A percentile compares a stretch with the other conserved stretches of the same genome.
phyloP scores from a whole-genome alignment of 1,284 basidiomycete species.

The Leccinum fallax region DNA sequence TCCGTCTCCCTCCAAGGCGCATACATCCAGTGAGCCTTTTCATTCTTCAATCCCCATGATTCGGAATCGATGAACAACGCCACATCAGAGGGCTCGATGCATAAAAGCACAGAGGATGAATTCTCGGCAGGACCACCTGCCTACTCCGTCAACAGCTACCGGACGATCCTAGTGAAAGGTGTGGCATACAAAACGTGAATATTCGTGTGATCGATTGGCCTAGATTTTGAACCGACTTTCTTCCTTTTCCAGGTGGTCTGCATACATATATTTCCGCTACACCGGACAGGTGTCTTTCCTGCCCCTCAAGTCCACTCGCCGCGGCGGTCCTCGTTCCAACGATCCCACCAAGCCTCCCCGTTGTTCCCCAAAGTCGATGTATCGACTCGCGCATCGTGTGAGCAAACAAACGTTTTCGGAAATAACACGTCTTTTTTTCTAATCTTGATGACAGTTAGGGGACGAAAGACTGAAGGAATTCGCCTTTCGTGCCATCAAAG shows the following conservation, averaged over 20 bases:
- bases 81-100: background rate
- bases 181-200: constrained; percentile 35
- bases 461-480: constrained; percentile 30
- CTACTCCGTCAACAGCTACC: constrained; percentile 29
- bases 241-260: constrained; percentile 21
- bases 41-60: background rate
- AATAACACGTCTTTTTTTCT: background rate
- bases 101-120: background rate
- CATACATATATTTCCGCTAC: constrained; percentile 35
- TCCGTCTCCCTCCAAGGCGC: constrained; percentile 7
- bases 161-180: constrained; percentile 32
- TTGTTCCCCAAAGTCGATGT: constrained; percentile 41
- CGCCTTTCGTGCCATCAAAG: constrained; percentile 29
- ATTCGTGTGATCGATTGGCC: background rate
- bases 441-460: constrained; percentile 24
- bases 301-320: constrained; percentile 26
- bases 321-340: background rate
- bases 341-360: background rate
- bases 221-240: background rate
- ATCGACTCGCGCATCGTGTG: constrained; percentile 32
- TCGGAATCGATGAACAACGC: background rate
- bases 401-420: constrained; percentile 4
- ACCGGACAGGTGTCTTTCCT: constrained; percentile 33
- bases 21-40: constrained; percentile 7
- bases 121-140: constrained; percentile 20